phyloP scores from a whole-genome alignment of 2,329 filamentous ascomycete genomes.

The Fusarium sp. region DNA sequence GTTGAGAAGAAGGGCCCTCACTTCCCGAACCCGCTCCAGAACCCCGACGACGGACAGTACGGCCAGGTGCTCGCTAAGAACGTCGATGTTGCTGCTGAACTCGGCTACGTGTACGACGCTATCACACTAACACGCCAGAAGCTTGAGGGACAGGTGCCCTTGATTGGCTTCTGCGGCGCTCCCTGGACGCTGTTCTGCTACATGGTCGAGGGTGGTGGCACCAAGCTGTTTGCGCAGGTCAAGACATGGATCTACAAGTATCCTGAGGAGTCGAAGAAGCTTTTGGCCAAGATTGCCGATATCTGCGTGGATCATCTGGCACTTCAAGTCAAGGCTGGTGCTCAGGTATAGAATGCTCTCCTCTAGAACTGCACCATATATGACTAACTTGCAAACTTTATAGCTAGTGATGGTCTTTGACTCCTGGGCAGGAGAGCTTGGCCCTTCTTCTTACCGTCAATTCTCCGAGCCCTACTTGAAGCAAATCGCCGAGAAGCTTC shows the following conservation, averaged over 20 bases:
- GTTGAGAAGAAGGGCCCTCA: slow-evolving; percentile 96
- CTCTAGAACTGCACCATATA: not conserved
- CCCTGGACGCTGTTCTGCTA: slow-evolving; percentile 98
- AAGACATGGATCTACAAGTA: slow-evolving; percentile 99
- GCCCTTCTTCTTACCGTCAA: slow-evolving; percentile 81
- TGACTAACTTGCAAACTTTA: not conserved
- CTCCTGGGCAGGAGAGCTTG: slow-evolving; percentile 96
- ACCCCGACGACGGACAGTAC: slow-evolving; percentile 86
- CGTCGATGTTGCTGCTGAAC: slow-evolving; percentile 84
- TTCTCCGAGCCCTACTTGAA: slow-evolving; percentile 89
- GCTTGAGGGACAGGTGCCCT: slow-evolving; percentile 84
- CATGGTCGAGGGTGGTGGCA: slow-evolving; percentile 98
- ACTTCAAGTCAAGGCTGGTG: slow-evolving; percentile 90
- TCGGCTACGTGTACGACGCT: slow-evolving; percentile 95
- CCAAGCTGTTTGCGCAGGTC: slow-evolving; percentile 90
- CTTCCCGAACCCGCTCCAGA: slow-evolving; percentile 85
- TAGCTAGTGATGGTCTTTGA: slow-evolving; percentile 96
- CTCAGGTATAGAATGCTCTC: slow-evolving; percentile 68
- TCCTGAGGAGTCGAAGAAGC: slow-evolving; percentile 77
- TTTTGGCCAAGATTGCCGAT: slow-evolving; percentile 92
- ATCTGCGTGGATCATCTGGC: slow-evolving; percentile 95
- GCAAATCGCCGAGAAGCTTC: slow-evolving; percentile 84
- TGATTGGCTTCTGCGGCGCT: slow-evolving; percentile 96
- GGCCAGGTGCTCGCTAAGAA: slow-evolving; percentile 76
- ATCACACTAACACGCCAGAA: slow-evolving; percentile 92